A percentile compares a stretch with the other conserved stretches of the same genome.
Evolutionary conservation across 164 flowering plant species (phyloP).

Genomic region (Warburgia ugandensis): DNA sequence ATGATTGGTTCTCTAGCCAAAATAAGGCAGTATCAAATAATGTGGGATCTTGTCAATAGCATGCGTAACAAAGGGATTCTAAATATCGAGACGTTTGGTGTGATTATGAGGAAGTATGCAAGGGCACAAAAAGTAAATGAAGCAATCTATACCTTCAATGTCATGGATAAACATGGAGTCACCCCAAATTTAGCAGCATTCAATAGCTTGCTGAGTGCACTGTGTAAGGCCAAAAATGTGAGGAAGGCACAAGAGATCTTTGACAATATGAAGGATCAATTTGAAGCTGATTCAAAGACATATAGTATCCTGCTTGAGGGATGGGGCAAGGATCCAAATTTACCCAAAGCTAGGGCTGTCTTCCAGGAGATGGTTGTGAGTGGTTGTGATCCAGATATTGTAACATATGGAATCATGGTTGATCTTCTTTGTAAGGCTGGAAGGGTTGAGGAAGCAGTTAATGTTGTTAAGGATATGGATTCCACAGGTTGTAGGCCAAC

Average conservation of each 20-base stretch:
- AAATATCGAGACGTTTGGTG: conserved; percentile 77
- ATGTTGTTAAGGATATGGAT: conserved; percentile 57
- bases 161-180: conserved; percentile 68
- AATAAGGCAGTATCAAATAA: conserved; percentile 73
- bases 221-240: conserved; percentile 84
- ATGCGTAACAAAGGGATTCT: conserved; percentile 55
- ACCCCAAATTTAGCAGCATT: conserved; percentile 68
- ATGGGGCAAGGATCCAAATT: conserved; percentile 78
- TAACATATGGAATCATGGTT: conserved; percentile 89
- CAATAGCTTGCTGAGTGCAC: conserved; percentile 65
- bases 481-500: conserved; percentile 49
- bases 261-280: conserved; percentile 51
- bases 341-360: conserved; percentile 73
- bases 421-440: conserved; percentile 89
- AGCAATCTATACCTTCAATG: conserved; percentile 72
- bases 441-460: conserved; percentile 60
- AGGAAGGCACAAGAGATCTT: conserved; percentile 90
- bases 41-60: conserved; percentile 79
- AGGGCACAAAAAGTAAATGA: conserved; percentile 75
- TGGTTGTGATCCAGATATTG: conserved; percentile 74
- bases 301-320: conserved; percentile 80
- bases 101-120: conserved; percentile 77
- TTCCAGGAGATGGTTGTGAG: conserved; percentile 58
- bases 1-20: conserved; percentile 80
- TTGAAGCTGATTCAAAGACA: conserved; percentile 69